These are phyloP conservation scores for Eucalyptus viminalis DNA, from an alignment of 345 rosid genomes.

Conservation along the genomic window DNA sequence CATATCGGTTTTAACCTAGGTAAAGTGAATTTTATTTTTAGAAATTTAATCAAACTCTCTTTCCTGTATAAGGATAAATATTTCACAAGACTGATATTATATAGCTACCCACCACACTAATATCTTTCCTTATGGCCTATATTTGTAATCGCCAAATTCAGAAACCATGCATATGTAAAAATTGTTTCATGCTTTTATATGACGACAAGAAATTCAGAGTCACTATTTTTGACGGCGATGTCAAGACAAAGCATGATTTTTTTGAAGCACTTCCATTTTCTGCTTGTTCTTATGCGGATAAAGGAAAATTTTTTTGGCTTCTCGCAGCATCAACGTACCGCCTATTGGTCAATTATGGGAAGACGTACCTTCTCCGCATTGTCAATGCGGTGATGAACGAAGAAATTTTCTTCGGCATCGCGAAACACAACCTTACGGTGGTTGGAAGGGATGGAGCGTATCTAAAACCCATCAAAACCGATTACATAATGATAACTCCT, in stretches of 20 bases:
- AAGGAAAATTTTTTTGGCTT: neutral
- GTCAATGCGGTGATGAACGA: constrained; percentile 14
- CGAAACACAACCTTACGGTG: constrained; percentile 13
- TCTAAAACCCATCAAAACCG: neutral
- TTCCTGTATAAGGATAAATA: neutral
- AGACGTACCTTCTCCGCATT: constrained; percentile 15
- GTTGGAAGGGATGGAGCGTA: constrained; percentile 19
- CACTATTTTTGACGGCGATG: too few relatives aligned
- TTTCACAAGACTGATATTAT: neutral
- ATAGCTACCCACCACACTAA: too few relatives aligned
- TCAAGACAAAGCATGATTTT: too few relatives aligned
- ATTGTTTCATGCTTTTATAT: too few relatives aligned
- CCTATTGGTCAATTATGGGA: neutral
- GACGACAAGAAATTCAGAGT: too few relatives aligned
- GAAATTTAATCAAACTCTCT: neutral
- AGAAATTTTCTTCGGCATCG: constrained; percentile 14
- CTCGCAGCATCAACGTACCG: constrained; percentile 10
- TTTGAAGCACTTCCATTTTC: neutral
- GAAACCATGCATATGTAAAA: too few relatives aligned
- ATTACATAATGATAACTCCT: constrained; percentile 23
- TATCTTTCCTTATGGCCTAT: too few relatives aligned
- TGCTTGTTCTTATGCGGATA: neutral
- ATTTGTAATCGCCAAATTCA: too few relatives aligned
- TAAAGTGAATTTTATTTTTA: neutral
- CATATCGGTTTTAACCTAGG: neutral